phyloP scores from a whole-genome alignment of 2,329 filamentous ascomycete genomes.

The Colletotrichum sublineola region DNA sequence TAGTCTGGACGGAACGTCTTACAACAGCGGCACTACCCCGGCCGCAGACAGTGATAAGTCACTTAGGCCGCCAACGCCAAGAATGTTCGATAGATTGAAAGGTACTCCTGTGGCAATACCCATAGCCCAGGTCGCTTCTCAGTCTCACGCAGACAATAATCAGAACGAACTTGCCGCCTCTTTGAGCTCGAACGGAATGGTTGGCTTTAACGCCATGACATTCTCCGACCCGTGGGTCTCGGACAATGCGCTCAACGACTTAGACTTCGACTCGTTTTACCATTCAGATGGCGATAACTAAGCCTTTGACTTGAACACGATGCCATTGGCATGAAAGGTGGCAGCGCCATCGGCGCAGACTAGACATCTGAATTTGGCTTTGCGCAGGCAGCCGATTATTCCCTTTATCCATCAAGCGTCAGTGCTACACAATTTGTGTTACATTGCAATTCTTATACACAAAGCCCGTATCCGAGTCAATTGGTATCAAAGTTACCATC shows the following conservation, averaged over 20 bases:
- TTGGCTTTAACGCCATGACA: conserved; percentile 64
- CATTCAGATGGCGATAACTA: conserved; percentile 65
- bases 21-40: conserved; percentile 70
- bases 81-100: conserved; percentile 59
- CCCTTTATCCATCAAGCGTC: conserved; percentile 7
- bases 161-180: conserved; percentile 60
- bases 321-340: conserved; percentile 67
- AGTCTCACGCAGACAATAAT: conserved; percentile 61
- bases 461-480: background rate
- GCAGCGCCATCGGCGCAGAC: conserved; percentile 70
- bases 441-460: background rate
- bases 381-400: background rate
- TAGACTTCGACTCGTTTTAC: conserved; percentile 77
- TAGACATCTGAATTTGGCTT: conserved; percentile 48
- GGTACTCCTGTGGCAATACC: conserved; percentile 59
- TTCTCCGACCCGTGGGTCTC: conserved; percentile 68
- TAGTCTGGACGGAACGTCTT: conserved; percentile 78
- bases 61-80: conserved; percentile 71
- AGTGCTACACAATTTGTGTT: background rate
- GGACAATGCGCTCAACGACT: conserved; percentile 73
- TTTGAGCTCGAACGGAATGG: conserved; percentile 59
- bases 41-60: conserved; percentile 68
- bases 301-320: conserved; percentile 68
- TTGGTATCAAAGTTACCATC: background rate
- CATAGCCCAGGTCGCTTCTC: conserved; percentile 59